Evolutionary conservation across 2,329 filamentous ascomycete genomes (phyloP).

Genomic region (Pseudopithomyces chartarum): DNA sequence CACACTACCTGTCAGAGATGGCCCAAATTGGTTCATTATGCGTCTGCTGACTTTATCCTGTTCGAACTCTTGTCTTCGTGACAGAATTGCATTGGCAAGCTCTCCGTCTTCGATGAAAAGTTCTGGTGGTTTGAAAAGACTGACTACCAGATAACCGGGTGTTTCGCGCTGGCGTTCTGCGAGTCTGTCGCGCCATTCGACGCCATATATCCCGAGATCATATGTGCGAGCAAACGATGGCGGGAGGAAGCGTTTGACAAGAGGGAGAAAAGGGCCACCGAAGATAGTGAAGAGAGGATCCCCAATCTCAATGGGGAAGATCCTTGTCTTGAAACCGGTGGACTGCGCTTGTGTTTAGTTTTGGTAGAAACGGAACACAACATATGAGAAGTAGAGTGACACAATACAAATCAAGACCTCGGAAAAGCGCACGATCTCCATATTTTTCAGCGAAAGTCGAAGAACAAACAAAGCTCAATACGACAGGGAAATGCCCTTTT

Average conservation of each 20-base stretch:
- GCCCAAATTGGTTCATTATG: background rate
- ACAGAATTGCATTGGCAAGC: background rate
- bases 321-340: background rate
- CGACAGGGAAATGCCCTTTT: too few species aligned
- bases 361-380: background rate
- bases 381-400: background rate
- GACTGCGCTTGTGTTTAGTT: background rate
- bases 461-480: too few species aligned
- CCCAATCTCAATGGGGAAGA: background rate
- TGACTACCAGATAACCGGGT: background rate
- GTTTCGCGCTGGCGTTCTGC: constrained; percentile 1
- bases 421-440: background rate
- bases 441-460: too few species aligned
- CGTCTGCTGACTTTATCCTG: background rate
- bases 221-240: background rate
- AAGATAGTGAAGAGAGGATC: background rate
- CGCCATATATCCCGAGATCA: constrained; percentile 1
- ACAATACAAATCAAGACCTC: background rate
- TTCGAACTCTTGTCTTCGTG: background rate
- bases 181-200: constrained; percentile 2
- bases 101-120: constrained; percentile 1
- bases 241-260: background rate
- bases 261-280: background rate
- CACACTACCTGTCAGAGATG: background rate
- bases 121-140: background rate